Base-by-base conservation (phyloP, 2,329 filamentous ascomycete genomes). In the Talaromyces verruculosus region DNA sequence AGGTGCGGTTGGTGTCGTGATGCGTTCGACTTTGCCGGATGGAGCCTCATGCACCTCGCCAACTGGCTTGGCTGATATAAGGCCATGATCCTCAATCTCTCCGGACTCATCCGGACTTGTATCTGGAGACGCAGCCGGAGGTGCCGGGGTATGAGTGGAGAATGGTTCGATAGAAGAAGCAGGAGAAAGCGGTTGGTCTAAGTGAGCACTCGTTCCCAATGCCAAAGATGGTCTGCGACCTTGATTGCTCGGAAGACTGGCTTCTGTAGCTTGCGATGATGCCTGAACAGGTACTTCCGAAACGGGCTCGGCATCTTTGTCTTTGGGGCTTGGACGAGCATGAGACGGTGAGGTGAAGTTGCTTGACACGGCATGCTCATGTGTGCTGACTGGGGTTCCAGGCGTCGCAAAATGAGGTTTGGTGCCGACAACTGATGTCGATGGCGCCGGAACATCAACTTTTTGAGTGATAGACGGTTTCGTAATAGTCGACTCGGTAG, bases 81-180 rank as follows among this genome's bases (percentile, higher is more conserved):
- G 39, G 79, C 81, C 69, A 82, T 84, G 69, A 79, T 80, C 51
- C 81, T 73, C 66, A 80, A 76, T 72, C 10, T 66, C 67, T 30
- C 68, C 68, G 62, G 92, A 89, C 64, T 89, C 86, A 64, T 90
- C 90, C 1, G 90, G 88, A 71, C 90, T 93, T 1, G 91, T 93
- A 70, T 90, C 88, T 0, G 90, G 87, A 1, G 91, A 93, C 6
- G 84, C 85, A 68, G 89, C 86, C 67, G 88, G 85, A 45, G 88
- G 84, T 41, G 84, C 85, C 1, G 91, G 90, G 0, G 91, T 95
- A 25, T 89, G 87, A 64, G 88, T 88, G 51, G 90, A 93, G 71
- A 89, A 88, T 1, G 88, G 85, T 37, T 84, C 87, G 64, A 86
- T 80, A 0, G 90, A 93, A 5, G 91, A 94, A 8, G 82, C 85